These are phyloP conservation scores for Xylaria palmicola DNA, from an alignment of 495 filamentous ascomycete species.

Conservation along the genomic window DNA sequence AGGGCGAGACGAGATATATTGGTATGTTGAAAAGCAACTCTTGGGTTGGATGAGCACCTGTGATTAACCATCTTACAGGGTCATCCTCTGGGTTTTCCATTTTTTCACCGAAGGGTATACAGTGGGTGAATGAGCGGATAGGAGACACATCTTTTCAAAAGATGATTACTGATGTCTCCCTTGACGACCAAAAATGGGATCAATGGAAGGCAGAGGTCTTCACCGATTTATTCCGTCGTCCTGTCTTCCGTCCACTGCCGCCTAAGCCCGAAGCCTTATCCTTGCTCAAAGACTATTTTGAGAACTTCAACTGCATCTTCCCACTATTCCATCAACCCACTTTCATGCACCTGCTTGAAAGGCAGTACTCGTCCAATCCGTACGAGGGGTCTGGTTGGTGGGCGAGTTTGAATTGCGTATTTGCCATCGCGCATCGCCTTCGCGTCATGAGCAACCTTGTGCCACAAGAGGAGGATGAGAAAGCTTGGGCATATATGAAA, in stretches of 20 bases:
- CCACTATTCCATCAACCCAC: constrained; percentile 96
- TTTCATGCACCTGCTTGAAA: constrained; percentile 93
- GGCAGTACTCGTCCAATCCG: constrained; percentile 88
- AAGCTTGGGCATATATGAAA: constrained; percentile 93
- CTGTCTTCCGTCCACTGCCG: constrained; percentile 79
- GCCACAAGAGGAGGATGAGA: constrained; percentile 83
- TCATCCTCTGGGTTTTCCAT: constrained; percentile 98
- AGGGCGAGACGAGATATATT: constrained; percentile 93
- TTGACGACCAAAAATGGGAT: constrained; percentile 90
- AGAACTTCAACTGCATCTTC: constrained; percentile 98
- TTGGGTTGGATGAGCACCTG: constrained; percentile 1
- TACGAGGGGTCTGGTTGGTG: constrained; percentile 97
- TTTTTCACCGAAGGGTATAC: constrained; percentile 94
- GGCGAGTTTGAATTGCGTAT: constrained; percentile 91
- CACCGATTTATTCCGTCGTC: constrained; percentile 83
- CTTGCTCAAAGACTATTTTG: constrained; percentile 88
- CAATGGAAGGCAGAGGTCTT: constrained; percentile 97
- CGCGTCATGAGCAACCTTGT: constrained; percentile 95
- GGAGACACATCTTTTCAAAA: constrained; percentile 92
- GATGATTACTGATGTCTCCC: constrained; percentile 81
- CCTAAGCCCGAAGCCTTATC: constrained; percentile 77
- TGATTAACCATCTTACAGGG: constrained; percentile 53
- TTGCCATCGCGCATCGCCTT: constrained; percentile 87
- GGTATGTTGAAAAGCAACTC: constrained; percentile 53
- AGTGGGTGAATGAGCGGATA: constrained; percentile 98